Evolutionary conservation across 2,329 filamentous ascomycete species (phyloP).

Genomic region (Colletotrichum gigasporum): DNA sequence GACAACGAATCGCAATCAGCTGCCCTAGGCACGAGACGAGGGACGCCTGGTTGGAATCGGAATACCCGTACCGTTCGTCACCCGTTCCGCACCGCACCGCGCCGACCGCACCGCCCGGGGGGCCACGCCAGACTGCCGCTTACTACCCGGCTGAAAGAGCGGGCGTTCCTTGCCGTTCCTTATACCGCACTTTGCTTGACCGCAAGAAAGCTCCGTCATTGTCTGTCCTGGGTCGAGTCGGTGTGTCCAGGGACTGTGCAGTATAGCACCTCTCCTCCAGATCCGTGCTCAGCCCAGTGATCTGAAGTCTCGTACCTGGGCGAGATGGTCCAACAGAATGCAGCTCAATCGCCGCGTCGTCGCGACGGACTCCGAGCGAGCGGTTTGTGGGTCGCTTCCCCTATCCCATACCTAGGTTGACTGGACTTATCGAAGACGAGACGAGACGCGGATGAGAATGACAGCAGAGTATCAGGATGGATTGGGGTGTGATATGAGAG

Average conservation of each 20-base stretch:
- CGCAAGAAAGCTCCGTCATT: not conserved
- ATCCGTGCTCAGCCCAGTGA: not conserved
- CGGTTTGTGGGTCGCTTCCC: not conserved
- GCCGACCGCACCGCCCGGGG: not conserved
- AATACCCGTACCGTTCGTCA: not conserved
- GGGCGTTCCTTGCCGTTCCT: not conserved
- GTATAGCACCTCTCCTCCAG: too few relatives aligned
- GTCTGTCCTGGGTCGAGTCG: not conserved
- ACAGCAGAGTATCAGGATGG: not conserved
- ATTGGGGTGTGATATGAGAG: not conserved
- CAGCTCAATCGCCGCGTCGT: not conserved
- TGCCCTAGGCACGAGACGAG: not conserved
- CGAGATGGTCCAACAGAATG: too few relatives aligned
- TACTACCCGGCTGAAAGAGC: conserved; percentile 11
- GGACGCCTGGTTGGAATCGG: too few relatives aligned
- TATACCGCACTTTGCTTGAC: conserved; percentile 1
- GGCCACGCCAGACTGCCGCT: not conserved
- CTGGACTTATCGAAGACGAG: conserved; percentile 2
- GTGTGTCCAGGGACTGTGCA: too few relatives aligned
- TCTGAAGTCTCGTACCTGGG: not conserved
- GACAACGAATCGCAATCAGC: not conserved
- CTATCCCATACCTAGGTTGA: not conserved
- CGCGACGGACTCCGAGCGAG: not conserved
- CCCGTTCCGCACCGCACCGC: not conserved
- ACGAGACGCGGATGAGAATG: not conserved